A percentile compares a stretch with the other conserved stretches of the same genome.
Conservation (phyloP, 2,329 filamentous ascomycete genomes). For the Tolypocladium tundrense region DNA sequence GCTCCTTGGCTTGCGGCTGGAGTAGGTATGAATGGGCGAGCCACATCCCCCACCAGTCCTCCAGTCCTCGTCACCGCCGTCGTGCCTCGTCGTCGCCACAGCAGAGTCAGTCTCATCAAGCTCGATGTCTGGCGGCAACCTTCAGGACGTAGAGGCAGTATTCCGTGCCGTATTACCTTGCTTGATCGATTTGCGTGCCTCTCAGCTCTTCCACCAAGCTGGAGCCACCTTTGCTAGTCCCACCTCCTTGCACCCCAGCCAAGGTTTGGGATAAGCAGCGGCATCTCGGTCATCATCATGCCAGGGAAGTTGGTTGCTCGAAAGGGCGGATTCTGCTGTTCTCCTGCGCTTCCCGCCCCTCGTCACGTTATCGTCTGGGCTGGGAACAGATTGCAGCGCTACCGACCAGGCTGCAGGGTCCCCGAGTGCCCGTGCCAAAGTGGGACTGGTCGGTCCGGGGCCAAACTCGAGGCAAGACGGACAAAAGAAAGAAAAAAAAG, state of each 20-base stretch:
- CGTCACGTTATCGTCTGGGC: not conserved
- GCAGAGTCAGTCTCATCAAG: not conserved
- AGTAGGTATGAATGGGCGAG: not conserved
- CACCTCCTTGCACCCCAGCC: not conserved
- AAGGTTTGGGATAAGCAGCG: not conserved
- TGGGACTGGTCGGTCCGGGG: not conserved
- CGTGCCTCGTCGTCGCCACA: not conserved
- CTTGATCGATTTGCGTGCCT: not conserved
- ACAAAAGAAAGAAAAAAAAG: not conserved
- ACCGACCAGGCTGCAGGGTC: not conserved
- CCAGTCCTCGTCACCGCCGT: not conserved
- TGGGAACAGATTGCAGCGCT: not conserved
- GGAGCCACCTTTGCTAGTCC: not conserved
- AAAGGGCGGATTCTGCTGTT: not conserved
- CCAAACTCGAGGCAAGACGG: not conserved
- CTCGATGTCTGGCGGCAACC: not conserved
- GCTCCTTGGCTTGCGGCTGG: not conserved
- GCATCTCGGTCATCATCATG: not conserved
- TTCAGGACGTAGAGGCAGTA: not conserved
- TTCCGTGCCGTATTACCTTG: not conserved
- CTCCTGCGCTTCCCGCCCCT: not conserved
- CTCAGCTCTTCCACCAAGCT: not conserved
- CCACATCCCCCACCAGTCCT: not conserved
- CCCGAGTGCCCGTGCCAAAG: not conserved
- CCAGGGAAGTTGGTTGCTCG: no score